Conservation (phyloP, 1,284 basidiomycete species). For the Abortiporus biennis region DNA sequence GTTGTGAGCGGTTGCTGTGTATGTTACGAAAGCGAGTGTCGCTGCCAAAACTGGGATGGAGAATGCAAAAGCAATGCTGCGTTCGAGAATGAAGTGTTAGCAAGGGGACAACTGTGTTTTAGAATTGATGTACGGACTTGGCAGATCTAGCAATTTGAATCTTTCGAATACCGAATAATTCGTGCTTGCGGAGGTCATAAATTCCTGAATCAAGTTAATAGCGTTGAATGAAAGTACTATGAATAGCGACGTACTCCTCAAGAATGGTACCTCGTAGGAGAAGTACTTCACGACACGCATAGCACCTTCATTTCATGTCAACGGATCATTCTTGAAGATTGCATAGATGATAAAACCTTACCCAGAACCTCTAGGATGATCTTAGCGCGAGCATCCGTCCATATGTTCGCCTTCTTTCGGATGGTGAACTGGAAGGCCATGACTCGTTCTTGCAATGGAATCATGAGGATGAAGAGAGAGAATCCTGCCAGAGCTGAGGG, state of each 20-base stretch:
- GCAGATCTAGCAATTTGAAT: constrained; percentile 59
- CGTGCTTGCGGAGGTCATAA: constrained; percentile 43
- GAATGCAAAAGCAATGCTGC: constrained; percentile 44
- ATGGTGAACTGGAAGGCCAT: constrained; percentile 66
- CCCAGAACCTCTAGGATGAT: constrained; percentile 62
- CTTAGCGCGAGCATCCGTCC: constrained; percentile 67
- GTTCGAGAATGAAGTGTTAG: not conserved
- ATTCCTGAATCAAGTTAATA: constrained; percentile 35
- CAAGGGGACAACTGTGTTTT: not conserved
- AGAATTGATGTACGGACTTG: constrained; percentile 35
- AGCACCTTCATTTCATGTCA: constrained; percentile 31
- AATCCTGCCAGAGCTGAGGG: constrained; percentile 77
- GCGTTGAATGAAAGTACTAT: constrained; percentile 2
- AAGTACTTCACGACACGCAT: constrained; percentile 80
- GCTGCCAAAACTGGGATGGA: constrained; percentile 66
- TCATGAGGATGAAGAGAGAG: constrained; percentile 61
- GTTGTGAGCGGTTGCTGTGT: constrained; percentile 46
- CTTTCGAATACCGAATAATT: constrained; percentile 48
- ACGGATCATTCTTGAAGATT: constrained; percentile 1
- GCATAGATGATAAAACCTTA: constrained; percentile 14
- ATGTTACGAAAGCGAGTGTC: constrained; percentile 71
- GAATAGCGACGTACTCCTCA: constrained; percentile 39
- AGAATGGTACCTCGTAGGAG: constrained; percentile 61
- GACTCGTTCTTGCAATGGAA: constrained; percentile 64
- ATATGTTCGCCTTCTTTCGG: constrained; percentile 56